Base-by-base conservation (phyloP, 1,284 basidiomycete genomes). In the Singerocomus inundabilis region DNA sequence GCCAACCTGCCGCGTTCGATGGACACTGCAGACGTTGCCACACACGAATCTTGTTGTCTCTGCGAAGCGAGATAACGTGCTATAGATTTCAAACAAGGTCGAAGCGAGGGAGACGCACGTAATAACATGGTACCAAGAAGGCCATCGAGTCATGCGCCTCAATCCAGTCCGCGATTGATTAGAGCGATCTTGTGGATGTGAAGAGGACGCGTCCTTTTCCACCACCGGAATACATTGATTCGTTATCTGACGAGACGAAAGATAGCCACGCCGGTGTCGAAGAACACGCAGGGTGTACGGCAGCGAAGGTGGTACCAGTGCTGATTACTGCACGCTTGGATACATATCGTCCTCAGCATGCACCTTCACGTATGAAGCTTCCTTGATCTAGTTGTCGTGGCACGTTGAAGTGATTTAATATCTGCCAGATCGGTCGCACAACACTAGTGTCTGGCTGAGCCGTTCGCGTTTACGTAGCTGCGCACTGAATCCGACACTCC, bases 141-240 rank as follows among this genome's bases (percentile, higher is more conserved):
- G 2, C 84, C 78, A 36, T 88, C 86, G n/a, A n/a, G 2, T 76
- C 72, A 66, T 97, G 93, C 1, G 92, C 85, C 44, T 75, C n/a
- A n/a, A n/a, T 73, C 93, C 93, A 97, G 11, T 75, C 72, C 2
- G 82, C 75, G 13, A 89, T 71, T 0, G 89, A 73, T 16, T 93
- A 79, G 18, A 93, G 73, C 1, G 82, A 80, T 24, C 78, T 71
- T 2, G 92, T 84, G 30, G 88, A 88, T 0, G 86, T 88, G 44
- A 90, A 70, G 8, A 84, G 76, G 26, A 93, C 81, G 10, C 70
- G 73, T 5, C 93, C 93, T 13, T 82, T 77, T 11, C 78, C 73
- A 60, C 96, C 93, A 5, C 87, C 93, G 2, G 91, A 86, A 66
- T 91, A 91, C 4, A 96, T 72, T 13, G 87, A 72, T 54, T 85